Evolutionary conservation across 768 basidiomycete species (phyloP), one percentile per base, ranked within the genome.

Genomic region (Paxillus ammoniavirescens): DNA sequence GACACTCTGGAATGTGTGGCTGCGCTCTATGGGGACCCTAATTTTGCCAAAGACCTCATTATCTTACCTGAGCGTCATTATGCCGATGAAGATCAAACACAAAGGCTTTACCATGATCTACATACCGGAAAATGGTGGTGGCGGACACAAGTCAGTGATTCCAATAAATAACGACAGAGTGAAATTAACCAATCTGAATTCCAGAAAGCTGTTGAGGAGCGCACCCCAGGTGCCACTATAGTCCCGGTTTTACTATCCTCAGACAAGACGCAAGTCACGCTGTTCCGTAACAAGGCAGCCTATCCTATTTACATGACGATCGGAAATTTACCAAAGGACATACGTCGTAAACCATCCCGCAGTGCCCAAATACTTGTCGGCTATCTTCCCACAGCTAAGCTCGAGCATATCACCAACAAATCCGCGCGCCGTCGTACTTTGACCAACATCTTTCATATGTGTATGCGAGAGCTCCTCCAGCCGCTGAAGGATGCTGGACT

Each of bases 41-140:
- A 74, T 15, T 72, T 73, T 59, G 51, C 65, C 0, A 43, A 30
- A 0, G 55, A 72, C 28, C 62, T 78, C 1, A 51, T 66, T 5
- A 63, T 73, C 48, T 51, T 52, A 2, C 77, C 76, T 0, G 75
- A 77, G 51, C 53, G 59, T 2, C 76, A 77, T 43, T 79, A 69
- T 51, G 37, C 56, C 0, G 73, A 75, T 53, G 56, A 44, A 0
- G 62, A 66, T 7, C 28, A 63, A 14, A 67, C 47, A 2, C 41
- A 52, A 0, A 52, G 69, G 1, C 17, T 77, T 1, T 78, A 71
- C 52, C 56, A 62, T 52, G 76, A 80, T 47, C 73, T 80, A 71
- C 66, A 78, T 44, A 80, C 77, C 0, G 77, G 73, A 0, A 68
- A 72, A 45, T 82, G 80, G 80, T 80, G 79, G 80, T 81, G 78